Evolutionary conservation across 2,329 filamentous ascomycete genomes (phyloP), one percentile per base, ranked within the genome.

Genomic region (Microsporum ferrugineum): DNA sequence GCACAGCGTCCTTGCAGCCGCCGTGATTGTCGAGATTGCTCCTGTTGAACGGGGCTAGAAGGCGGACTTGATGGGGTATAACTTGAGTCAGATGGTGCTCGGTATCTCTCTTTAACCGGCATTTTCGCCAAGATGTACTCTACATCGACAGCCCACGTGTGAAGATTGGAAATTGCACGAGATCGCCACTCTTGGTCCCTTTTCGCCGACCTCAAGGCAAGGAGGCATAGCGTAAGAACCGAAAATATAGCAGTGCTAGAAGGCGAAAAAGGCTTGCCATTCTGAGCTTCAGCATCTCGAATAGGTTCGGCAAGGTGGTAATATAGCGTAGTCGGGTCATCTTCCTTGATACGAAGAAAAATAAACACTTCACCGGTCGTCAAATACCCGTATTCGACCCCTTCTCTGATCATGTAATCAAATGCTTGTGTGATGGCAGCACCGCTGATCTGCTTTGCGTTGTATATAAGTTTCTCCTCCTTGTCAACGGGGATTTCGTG

Each of bases 61-160:
- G 41, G 56, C 17, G 56, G 56, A 34, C 56, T 58, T n/a, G 56
- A 58, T 27, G 56, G 56, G 5, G 29, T 43, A 58, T 38, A 57
- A 31, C 3, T 14, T n/a, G 55, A 38, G 8, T 2, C 55, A 2
- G 55, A 57, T n/a, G 34, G 55, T n/a, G 55, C 12, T 41, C 39
- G 39, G 8, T 10, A 4, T n/a, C 39, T 12, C 12, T 41, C 39
- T 10, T 59, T n/a, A 4, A 5, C n/a, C 5, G 29, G 47, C 7
- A 29, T 51, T 29, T 51, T 51, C 23, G n/a, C 6, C 23, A 33
- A n/a, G 23, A 51, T 5, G 17, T 29, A 51, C 7, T 51, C 57
- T 29, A 34, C 33, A 31, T 51, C 57, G n/a, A 43, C 57, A 59
- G 47, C 23, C 43, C 33, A 27, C 29, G 36, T 47, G 36, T 38